Conservation (phyloP, 192 early-diverging fungal species). For the Coemansia sp. region DNA sequence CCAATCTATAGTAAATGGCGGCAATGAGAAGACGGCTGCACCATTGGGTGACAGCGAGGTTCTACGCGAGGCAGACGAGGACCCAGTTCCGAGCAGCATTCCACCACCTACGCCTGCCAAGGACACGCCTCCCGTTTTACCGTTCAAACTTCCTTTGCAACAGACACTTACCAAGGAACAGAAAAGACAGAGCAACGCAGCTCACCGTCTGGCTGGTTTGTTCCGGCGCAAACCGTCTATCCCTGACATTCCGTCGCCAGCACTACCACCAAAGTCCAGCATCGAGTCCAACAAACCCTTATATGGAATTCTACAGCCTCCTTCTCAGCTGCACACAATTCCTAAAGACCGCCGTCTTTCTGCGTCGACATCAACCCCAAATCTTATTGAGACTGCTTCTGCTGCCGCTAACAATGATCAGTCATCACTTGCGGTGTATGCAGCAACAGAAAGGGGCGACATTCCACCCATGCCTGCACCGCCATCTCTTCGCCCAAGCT, state of each 20-base stretch:
- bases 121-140: conserved; percentile 22
- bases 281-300: conserved; percentile 14
- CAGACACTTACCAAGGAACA: conserved; percentile 42
- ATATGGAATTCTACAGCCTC: conserved; percentile 12
- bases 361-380: conserved; percentile 51
- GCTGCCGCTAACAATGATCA: conserved; percentile 49
- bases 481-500: conserved; percentile 39
- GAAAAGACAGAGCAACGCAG: conserved; percentile 51
- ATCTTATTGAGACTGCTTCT: conserved; percentile 43
- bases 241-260: conserved; percentile 43
- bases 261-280: conserved; percentile 18
- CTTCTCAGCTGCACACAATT: conserved; percentile 1
- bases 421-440: conserved; percentile 42
- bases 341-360: conserved; percentile 48
- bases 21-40: neutral
- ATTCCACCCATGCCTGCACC: conserved; percentile 54
- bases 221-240: conserved; percentile 53
- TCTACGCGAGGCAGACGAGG: neutral
- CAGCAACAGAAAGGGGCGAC: conserved; percentile 48
- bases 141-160: conserved; percentile 10
- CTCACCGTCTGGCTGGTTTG: conserved; percentile 41
- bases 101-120: conserved; percentile 40
- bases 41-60: neutral
- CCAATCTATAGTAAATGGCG: neutral
- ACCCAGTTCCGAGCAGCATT: neutral